These are phyloP conservation scores for Parietaria judaica DNA, from an alignment of 306 rosid species.

Conservation along the genomic window DNA sequence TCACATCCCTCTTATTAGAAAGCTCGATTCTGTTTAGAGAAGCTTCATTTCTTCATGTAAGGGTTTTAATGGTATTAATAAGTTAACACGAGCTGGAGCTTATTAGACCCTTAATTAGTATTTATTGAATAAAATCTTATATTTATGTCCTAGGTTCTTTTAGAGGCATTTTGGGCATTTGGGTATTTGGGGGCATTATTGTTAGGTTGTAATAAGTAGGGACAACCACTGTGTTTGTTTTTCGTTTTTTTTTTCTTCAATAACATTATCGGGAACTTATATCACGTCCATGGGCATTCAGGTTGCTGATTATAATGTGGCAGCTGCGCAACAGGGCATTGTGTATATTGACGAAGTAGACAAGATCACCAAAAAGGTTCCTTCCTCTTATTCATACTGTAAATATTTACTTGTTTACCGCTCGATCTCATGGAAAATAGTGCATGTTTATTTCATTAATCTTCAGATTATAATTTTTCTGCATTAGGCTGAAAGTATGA, in stretches of 20 bases:
- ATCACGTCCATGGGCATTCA: conserved; percentile 23
- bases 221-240: no score
- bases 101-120: no score
- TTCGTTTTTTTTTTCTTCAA: neutral
- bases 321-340: conserved; percentile 97
- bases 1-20: neutral
- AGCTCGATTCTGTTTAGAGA: neutral
- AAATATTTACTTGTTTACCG: neutral
- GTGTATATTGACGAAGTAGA: conserved; percentile 98
- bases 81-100: no score
- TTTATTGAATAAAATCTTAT: no score
- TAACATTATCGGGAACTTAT: neutral
- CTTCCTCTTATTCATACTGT: conserved; percentile 15
- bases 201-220: no score
- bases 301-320: conserved; percentile 92
- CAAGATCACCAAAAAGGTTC: conserved; percentile 93
- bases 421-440: neutral
- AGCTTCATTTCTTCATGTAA: neutral
- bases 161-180: no score
- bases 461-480: conserved; percentile 15
- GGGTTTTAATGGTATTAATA: neutral
- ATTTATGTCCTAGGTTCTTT: no score
- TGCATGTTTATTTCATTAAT: neutral
- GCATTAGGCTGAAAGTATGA: conserved; percentile 88
- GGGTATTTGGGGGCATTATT: no score